These are phyloP conservation scores for Aspergillus coremiiformis DNA, from an alignment of 495 filamentous ascomycete species.

Conservation along the genomic window DNA sequence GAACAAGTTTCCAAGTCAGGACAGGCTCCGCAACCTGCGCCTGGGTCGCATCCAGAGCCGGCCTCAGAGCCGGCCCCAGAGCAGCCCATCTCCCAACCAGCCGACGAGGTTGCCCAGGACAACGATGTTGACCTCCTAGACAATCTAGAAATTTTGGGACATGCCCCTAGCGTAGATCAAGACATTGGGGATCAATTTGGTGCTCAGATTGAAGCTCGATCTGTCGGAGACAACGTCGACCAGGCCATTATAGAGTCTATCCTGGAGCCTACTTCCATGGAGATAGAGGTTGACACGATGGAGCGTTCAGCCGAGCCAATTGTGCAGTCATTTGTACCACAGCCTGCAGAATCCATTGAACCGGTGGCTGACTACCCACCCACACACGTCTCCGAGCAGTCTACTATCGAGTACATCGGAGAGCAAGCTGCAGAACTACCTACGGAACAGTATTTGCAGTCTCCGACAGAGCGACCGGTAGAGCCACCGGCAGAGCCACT, in stretches of 20 bases:
- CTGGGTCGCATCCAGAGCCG: background rate
- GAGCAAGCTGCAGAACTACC: background rate
- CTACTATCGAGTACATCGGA: background rate
- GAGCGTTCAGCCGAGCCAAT: background rate
- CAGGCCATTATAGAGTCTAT: background rate
- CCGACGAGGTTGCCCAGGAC: background rate
- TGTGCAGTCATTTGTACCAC: background rate
- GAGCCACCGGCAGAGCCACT: conserved; percentile 6
- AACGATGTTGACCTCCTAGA: conserved; percentile 14
- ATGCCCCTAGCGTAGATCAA: background rate
- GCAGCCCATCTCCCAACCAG: background rate
- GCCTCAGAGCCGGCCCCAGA: background rate
- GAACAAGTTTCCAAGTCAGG: background rate
- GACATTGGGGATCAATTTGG: background rate
- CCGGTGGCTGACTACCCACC: background rate
- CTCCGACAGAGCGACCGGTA: conserved; percentile 3
- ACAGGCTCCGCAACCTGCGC: background rate
- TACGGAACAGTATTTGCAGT: background rate
- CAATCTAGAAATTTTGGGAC: conserved; percentile 18
- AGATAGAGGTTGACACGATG: background rate
- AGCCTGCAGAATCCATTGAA: background rate
- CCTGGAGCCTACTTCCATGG: background rate
- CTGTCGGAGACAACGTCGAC: background rate
- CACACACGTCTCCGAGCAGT: background rate
- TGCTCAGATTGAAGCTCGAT: background rate